These are phyloP conservation scores for Moesziomyces sp. DNA, from an alignment of 1,284 basidiomycete species.

Conservation along the genomic window DNA sequence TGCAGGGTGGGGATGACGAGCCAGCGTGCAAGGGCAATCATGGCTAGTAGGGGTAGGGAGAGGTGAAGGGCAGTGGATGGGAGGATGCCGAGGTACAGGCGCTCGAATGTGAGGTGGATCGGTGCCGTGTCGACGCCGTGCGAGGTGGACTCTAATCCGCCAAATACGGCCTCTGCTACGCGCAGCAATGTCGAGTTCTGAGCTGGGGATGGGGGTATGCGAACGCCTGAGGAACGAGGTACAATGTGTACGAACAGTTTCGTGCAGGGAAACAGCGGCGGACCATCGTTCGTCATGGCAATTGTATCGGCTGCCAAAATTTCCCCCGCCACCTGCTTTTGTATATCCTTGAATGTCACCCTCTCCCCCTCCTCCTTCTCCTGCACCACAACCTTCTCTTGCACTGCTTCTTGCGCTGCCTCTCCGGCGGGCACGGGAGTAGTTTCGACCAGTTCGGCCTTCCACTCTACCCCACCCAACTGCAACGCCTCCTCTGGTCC, in stretches of 20 bases:
- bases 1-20: background rate
- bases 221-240: background rate
- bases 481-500: slow-evolving; percentile 29
- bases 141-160: background rate
- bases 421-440: too few relatives aligned
- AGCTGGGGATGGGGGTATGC: too few relatives aligned
- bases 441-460: slow-evolving; percentile 30
- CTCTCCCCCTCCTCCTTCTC: slow-evolving; percentile 1
- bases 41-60: background rate
- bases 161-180: background rate
- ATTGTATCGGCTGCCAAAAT: slow-evolving; percentile 39
- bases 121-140: background rate
- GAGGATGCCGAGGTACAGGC: background rate
- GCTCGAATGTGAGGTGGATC: slow-evolving; percentile 9
- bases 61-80: background rate
- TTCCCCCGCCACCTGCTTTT: background rate
- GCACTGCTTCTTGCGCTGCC: too few relatives aligned
- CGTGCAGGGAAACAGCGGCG: slow-evolving; percentile 22
- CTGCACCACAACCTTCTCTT: too few relatives aligned
- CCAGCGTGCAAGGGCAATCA: background rate
- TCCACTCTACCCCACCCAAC: slow-evolving; percentile 40
- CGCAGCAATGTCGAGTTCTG: background rate
- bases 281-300: background rate
- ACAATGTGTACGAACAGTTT: slow-evolving; percentile 28
- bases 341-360: slow-evolving; percentile 11